Evolutionary conservation across 345 rosid genomes (phyloP).

Genomic region (Jatropha curcas): DNA sequence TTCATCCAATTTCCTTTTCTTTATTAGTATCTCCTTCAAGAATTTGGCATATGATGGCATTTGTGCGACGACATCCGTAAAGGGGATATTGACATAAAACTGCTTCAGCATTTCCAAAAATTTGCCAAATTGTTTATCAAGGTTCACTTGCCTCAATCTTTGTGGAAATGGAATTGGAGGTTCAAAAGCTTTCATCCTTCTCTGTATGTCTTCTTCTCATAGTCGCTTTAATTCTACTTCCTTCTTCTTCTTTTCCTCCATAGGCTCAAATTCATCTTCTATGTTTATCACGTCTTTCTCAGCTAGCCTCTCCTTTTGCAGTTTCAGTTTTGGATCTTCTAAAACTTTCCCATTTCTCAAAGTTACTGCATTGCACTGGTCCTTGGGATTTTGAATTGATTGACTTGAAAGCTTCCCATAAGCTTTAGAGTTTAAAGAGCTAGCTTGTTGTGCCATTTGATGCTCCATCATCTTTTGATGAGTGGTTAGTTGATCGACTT

Average conservation of each 20-base stretch:
- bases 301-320: background rate
- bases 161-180: background rate
- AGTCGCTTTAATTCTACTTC: background rate
- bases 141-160: background rate
- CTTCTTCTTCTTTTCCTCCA: background rate
- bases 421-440: background rate
- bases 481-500: background rate
- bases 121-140: background rate
- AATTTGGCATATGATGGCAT: constrained; percentile 1
- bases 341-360: background rate
- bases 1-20: background rate
- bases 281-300: too few relatives aligned
- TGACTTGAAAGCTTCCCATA: background rate
- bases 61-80: background rate
- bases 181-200: background rate
- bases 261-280: background rate
- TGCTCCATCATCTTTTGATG: background rate
- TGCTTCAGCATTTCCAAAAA: background rate
- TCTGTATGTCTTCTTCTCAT: background rate
- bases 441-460: background rate
- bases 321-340: background rate
- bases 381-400: background rate
- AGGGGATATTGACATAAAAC: background rate
- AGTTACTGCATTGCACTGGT: background rate
- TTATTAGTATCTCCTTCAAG: background rate